Evolutionary conservation across 805 yeast species (phyloP).

Genomic region (Candida yuanshanica): DNA sequence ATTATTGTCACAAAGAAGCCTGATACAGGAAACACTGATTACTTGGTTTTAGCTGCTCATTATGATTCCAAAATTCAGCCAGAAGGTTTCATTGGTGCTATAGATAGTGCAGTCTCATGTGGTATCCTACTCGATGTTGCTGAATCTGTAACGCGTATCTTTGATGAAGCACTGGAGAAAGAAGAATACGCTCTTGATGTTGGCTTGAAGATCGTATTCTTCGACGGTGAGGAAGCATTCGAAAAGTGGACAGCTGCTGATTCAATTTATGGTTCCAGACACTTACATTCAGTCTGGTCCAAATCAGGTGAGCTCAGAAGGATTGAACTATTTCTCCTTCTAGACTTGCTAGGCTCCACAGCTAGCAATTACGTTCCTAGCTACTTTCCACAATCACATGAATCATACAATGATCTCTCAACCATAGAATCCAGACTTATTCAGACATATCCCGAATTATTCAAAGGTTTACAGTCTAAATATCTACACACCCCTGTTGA

Average conservation of each 20-base stretch:
- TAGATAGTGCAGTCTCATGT: conserved; percentile 55
- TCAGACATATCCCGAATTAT: conserved; percentile 7
- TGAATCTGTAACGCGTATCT: conserved; percentile 12
- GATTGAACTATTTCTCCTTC: conserved; percentile 41
- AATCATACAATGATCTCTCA: conserved; percentile 31
- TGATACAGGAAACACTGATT: conserved; percentile 16
- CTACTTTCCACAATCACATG: conserved; percentile 37
- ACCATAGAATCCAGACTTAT: conserved; percentile 27
- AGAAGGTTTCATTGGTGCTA: conserved; percentile 54
- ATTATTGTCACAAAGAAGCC: conserved; percentile 28
- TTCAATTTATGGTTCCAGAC: conserved; percentile 52
- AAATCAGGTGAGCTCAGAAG: conserved; percentile 21
- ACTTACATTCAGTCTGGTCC: conserved; percentile 38
- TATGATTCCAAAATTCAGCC: conserved; percentile 44
- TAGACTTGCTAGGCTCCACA: conserved; percentile 44
- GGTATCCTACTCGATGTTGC: conserved; percentile 44
- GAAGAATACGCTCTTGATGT: conserved; percentile 11
- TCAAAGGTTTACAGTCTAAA: conserved; percentile 1
- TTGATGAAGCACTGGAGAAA: conserved; percentile 11
- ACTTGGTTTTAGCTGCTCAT: conserved; percentile 44
- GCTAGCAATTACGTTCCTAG: conserved; percentile 29
- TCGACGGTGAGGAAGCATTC: conserved; percentile 62
- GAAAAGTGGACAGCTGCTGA: conserved; percentile 45
- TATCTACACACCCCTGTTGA: conserved; percentile 15
- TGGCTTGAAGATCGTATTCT: conserved; percentile 47